phyloP scores from a whole-genome alignment of 2,329 filamentous ascomycete genomes.

The Diaporthe sp. region DNA sequence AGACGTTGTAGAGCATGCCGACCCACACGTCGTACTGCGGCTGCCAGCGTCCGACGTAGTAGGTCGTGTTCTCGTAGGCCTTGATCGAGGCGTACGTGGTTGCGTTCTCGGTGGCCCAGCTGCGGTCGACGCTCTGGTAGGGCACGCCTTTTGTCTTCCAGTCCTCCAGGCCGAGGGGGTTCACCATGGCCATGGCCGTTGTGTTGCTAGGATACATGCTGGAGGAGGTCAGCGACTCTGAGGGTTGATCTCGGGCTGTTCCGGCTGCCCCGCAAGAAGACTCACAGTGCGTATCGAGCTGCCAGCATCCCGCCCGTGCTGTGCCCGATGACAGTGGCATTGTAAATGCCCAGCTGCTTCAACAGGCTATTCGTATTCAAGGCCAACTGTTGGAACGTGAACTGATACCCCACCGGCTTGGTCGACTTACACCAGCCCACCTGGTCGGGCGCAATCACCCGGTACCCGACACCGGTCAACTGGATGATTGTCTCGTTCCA shows the following conservation, averaged over 20 bases:
- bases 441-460: constrained; percentile 68
- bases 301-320: constrained; percentile 70
- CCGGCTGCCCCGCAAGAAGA: background rate
- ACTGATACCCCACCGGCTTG: constrained; percentile 66
- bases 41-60: constrained; percentile 64
- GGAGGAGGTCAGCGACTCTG: background rate
- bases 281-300: constrained; percentile 61
- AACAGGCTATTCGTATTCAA: constrained; percentile 66
- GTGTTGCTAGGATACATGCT: constrained; percentile 60
- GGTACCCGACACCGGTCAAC: constrained; percentile 60
- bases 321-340: constrained; percentile 65
- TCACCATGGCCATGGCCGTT: constrained; percentile 62
- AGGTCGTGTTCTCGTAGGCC: constrained; percentile 62
- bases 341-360: constrained; percentile 57
- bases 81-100: constrained; percentile 61
- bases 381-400: constrained; percentile 65
- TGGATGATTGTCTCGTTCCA: constrained; percentile 63
- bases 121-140: constrained; percentile 58
- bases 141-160: constrained; percentile 65
- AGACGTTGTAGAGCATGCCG: constrained; percentile 67
- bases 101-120: constrained; percentile 54
- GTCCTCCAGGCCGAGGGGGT: constrained; percentile 68
- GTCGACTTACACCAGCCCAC: constrained; percentile 71
- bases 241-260: background rate
- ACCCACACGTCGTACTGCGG: constrained; percentile 67